Evolutionary conservation across 1,284 basidiomycete species (phyloP).

Genomic region (Tranzscheliella williamsii): DNA sequence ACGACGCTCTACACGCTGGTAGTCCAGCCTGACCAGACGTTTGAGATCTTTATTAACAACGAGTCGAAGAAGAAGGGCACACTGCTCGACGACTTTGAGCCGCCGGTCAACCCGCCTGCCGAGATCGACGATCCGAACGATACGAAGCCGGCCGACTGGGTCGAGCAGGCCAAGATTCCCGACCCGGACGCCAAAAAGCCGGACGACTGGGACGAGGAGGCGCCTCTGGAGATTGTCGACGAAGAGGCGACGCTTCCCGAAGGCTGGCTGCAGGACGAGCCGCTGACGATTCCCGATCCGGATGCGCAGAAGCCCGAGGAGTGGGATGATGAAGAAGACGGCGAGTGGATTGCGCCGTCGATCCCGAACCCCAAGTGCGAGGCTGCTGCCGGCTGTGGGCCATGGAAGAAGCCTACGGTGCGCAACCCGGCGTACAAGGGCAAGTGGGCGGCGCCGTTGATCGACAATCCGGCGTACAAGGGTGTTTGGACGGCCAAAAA

Average conservation of each 20-base stretch:
- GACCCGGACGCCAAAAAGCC: conserved; percentile 77
- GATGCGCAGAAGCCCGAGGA: conserved; percentile 96
- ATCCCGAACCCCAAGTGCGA: conserved; percentile 77
- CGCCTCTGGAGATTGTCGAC: conserved; percentile 70
- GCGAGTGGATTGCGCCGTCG: conserved; percentile 92
- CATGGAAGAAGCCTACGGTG: conserved; percentile 86
- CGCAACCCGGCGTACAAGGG: conserved; percentile 98
- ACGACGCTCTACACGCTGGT: conserved; percentile 64
- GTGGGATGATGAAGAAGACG: conserved; percentile 99
- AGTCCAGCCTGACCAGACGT: conserved; percentile 91
- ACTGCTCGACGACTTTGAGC: conserved; percentile 91
- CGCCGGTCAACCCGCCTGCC: conserved; percentile 87
- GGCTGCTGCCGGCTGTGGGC: conserved; percentile 88
- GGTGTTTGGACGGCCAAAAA: conserved; percentile 53
- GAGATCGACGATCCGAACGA: conserved; percentile 94
- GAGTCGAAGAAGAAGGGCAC: conserved; percentile 70
- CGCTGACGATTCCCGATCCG: conserved; percentile 80
- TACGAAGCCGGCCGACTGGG: conserved; percentile 89
- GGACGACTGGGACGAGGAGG: conserved; percentile 59
- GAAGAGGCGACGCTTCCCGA: conserved; percentile 85
- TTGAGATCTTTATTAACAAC: conserved; percentile 88
- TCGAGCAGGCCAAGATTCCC: conserved; percentile 81
- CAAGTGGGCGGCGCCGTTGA: conserved; percentile 87
- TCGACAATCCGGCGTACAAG: conserved; percentile 65
- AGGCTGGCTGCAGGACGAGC: conserved; percentile 93